Evolutionary conservation across 352 stramenopile genomes (phyloP).

Genomic region (Phytophthora uliginosa): DNA sequence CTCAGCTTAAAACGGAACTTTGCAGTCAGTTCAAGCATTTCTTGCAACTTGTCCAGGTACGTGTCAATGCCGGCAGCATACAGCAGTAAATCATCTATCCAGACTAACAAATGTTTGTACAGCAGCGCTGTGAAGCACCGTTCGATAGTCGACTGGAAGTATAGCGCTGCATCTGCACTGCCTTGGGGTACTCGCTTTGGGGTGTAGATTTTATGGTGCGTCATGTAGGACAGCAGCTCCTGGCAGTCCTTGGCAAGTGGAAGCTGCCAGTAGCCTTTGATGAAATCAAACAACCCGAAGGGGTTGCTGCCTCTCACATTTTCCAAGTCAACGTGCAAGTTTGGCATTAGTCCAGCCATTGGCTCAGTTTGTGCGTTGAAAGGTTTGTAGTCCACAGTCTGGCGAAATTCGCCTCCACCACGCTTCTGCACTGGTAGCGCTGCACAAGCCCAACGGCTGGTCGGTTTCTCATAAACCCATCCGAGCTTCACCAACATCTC

Average conservation of each 20-base stretch:
- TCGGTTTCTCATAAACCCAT: conserved; percentile 20
- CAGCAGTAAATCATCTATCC: conserved; percentile 48
- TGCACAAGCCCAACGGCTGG: conserved; percentile 15
- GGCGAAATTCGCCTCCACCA: conserved; percentile 1
- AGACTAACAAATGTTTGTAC: conserved; percentile 30
- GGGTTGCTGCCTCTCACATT: conserved; percentile 12
- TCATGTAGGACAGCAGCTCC: conserved; percentile 44
- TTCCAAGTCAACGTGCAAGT: conserved; percentile 13
- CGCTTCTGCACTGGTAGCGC: conserved; percentile 11
- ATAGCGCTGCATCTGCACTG: conserved; percentile 15
- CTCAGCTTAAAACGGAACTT: conserved; percentile 37
- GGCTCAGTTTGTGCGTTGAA: conserved; percentile 11
- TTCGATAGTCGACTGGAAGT: conserved; percentile 30
- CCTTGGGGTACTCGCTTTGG: conserved; percentile 38
- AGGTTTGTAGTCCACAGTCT: conserved; percentile 21
- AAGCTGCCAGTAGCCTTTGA: conserved; percentile 34
- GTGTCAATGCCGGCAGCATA: conserved; percentile 32
- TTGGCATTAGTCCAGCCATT: conserved; percentile 13
- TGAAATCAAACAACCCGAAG: background rate
- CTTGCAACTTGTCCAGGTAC: conserved; percentile 32
- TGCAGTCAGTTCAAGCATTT: conserved; percentile 27
- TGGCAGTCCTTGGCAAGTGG: conserved; percentile 30
- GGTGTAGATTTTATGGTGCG: conserved; percentile 31
- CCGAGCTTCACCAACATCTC: conserved; percentile 14
- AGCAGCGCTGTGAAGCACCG: conserved; percentile 2